A percentile compares a stretch with the other conserved stretches of the same genome.
Evolutionary conservation across 768 basidiomycete genomes (phyloP).

Genomic region (Tulasnella sp.): DNA sequence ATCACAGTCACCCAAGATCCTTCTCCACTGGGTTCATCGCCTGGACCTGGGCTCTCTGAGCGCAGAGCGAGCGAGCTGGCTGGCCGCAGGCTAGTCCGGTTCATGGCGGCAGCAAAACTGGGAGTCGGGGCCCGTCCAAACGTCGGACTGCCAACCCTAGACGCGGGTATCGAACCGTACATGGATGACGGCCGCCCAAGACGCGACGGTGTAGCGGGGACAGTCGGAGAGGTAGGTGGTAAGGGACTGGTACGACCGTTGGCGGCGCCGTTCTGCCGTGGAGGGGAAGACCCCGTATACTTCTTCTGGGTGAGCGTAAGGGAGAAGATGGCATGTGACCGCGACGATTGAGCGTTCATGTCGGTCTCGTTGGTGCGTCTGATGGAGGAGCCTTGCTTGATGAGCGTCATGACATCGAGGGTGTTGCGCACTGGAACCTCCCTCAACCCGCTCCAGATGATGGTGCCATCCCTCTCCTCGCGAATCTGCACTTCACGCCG

Average conservation of each 20-base stretch:
- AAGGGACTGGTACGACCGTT: slow-evolving; percentile 46
- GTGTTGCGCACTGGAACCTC: slow-evolving; percentile 81
- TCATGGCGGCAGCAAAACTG: slow-evolving; percentile 65
- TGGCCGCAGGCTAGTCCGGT: slow-evolving; percentile 47
- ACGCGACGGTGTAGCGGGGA: slow-evolving; percentile 64
- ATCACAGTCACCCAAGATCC: slow-evolving; percentile 66
- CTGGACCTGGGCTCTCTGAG: slow-evolving; percentile 16
- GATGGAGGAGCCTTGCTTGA: slow-evolving; percentile 81
- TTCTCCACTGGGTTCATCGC: slow-evolving; percentile 59
- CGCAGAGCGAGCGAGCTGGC: slow-evolving; percentile 62
- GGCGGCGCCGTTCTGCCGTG: slow-evolving; percentile 37
- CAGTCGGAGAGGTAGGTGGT: slow-evolving; percentile 35
- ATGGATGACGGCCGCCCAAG: slow-evolving; percentile 75
- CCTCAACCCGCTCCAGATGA: slow-evolving; percentile 91
- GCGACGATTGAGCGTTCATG: slow-evolving; percentile 97
- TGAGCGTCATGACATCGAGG: slow-evolving; percentile 88
- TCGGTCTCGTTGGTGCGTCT: slow-evolving; percentile 94
- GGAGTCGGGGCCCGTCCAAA: slow-evolving; percentile 70
- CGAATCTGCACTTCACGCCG: slow-evolving; percentile 87
- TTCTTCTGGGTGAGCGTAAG: slow-evolving; percentile 88
- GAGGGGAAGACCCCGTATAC: slow-evolving; percentile 58
- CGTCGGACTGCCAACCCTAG: slow-evolving; percentile 62
- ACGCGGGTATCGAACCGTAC: slow-evolving; percentile 35
- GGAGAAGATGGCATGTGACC: slow-evolving; percentile 98
- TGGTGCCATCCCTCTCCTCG: slow-evolving; percentile 93